Evolutionary conservation across 176 grass and related monocot genomes (phyloP), one percentile per base, ranked within the genome.

Genomic region (Oropetium thomaeum): DNA sequence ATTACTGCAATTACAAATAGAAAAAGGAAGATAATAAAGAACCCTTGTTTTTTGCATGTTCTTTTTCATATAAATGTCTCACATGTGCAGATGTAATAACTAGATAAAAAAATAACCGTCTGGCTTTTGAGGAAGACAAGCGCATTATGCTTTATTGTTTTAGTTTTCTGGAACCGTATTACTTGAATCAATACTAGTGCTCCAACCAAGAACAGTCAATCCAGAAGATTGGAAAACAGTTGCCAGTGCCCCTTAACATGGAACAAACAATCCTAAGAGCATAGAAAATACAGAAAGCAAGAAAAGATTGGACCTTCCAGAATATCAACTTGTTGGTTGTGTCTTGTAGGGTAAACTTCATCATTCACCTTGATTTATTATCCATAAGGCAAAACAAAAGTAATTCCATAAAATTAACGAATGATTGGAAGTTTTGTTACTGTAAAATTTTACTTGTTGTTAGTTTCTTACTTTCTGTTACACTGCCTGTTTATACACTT

Each of bases 21-120:
- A n/a, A n/a, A n/a, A n/a, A n/a, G n/a, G n/a, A n/a, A n/a, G n/a
- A n/a, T n/a, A n/a, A n/a, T n/a, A n/a, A n/a, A n/a, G n/a, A n/a
- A 42, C 25, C 52, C 32, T 4, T 6, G 29, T 37, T 39, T 79
- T 61, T 51, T 33, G 25, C 54, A 52, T 32, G 31, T 51, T 26
- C 8, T 49, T 69, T 83, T 64, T 69, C 41, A 64, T 78, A 54
- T 30, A 14, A 55, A 75, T 52, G 9, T 80, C 10, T 17, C 29
- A 13, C 5, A 52, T 51, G 30, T 52, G 26, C 25, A 29, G 23
- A 59, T 37, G 30, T 51, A 17, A 72, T 72, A 41, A 48, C 41
- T 72, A 30, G 25, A 41, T 53, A 47, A n/a, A n/a, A 26, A 34
- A 78, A 20, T 67, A 41, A 22, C 48, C 55, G 25, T 57, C 20